Base-by-base conservation (phyloP, 1,139 yeast species). In the Yamadazyma atmosphaerica region DNA sequence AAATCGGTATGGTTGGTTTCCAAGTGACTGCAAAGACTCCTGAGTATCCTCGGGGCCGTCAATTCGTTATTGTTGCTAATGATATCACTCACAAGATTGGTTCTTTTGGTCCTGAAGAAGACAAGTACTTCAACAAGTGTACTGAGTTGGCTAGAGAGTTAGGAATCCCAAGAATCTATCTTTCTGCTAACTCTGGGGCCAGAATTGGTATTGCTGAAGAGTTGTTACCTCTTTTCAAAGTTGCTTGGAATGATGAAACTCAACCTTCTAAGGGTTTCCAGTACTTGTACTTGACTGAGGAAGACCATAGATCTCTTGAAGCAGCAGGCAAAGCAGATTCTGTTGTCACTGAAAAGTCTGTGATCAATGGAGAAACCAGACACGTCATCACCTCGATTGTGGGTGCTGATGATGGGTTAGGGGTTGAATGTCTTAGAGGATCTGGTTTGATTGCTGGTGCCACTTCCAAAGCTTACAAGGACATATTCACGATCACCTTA, bases 361-460 rank as follows among this genome's bases (percentile, higher is more conserved):
- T 88, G 42, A 96, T 86, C 62, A 74, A 79, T 33, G 98, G 98
- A 44, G 85, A 87, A 61, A 83, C 78, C 44, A 81, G 97, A 58
- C 76, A 79, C 59, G 77, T 85, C 52, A 87, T 92, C 60, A 86
- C 80, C 46, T 79, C 95, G 36, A 83, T 92, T 55, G 79, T 92
- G 60, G 98, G 98, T 68, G 81, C 86, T 42, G 96, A 90, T 62
- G 96, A 92, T 52, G 98, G 98, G 37, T 75, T 94, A 47, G 98
- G 98, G 73, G 98, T 92, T 46, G 98, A 92, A 67, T 92, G 97
- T 79, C 81, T 92, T 68, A 83, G 83, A 68, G 98, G 98, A 33
- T 90, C 98, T 38, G 98, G 98, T 70, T 77, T 92, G 56, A 92
- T 92, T 71, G 98, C 98, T 24, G 98, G 98, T 67, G 96, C 95